Base-by-base conservation (phyloP, 495 filamentous ascomycete genomes). In the Trichoderma asperelloides region DNA sequence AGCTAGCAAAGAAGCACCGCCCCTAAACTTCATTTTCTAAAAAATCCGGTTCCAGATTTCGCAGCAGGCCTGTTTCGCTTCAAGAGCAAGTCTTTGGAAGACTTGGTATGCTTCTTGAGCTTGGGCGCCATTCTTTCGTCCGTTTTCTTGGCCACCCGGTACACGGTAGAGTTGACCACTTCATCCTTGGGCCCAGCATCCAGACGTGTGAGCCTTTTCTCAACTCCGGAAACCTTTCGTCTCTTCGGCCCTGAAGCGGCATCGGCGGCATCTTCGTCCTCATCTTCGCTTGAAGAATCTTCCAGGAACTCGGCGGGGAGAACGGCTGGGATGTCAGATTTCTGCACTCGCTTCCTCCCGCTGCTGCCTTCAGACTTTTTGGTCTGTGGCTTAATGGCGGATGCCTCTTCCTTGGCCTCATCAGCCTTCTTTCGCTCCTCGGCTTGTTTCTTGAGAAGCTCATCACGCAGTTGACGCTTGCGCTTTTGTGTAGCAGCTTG, bases 391-490 rank as follows among this genome's bases (percentile, higher is more conserved):
- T 13, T 37, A n/a, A 21, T 69, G 13, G 66, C 66, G 5, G 63
- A 57, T 23, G 25, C 13, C 16, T 18, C 28, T 16, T 37, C 13
- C 16, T 55, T 57, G 21, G 63, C 27, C 30, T 69, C 64, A 33
- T 73, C 64, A 7, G 67, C 33, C 28, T 73, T 72, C 68, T 79
- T 78, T 55, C 74, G 75, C 66, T 76, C 71, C 73, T 76, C 72
- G 8, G 79, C 80, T 72, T 82, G 79, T 64, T 76, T 70, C 70
- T 78, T 81, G 72, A 80, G 74, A 41, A 79, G 73, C 37, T 73
- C 75, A 70, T 81, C 78, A 57, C 77, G 77, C 70, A 77, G 78
- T 68, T 82, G 78, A 28, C 80, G 77, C 66, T 79, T 83, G 63
- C 74, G 72, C 69, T 80, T 82, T 49, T 76, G 73, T 21, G 70